Evolutionary conservation across 1,284 basidiomycete genomes (phyloP).

Genomic region (Ustilago loliicola): DNA sequence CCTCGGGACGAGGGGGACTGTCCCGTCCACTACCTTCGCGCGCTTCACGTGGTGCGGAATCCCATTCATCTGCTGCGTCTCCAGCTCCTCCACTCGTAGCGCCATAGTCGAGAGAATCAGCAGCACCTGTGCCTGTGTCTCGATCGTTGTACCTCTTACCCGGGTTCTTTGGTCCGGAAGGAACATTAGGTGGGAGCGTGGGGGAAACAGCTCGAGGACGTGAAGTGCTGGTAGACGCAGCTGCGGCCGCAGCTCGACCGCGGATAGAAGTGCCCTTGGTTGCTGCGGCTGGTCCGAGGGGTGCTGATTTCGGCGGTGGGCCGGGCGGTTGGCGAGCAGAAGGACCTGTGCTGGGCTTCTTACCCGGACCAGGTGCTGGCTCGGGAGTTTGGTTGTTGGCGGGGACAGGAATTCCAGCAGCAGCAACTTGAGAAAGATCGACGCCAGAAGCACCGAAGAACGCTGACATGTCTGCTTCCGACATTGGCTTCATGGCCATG

Average conservation of each 20-base stretch:
- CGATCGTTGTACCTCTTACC: slow-evolving; percentile 66
- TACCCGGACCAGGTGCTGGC: neutral
- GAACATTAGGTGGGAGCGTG: slow-evolving; percentile 53
- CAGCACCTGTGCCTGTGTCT: slow-evolving; percentile 59
- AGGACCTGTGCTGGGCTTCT: neutral
- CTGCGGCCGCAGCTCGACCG: slow-evolving; percentile 38
- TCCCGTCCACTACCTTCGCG: slow-evolving; percentile 17
- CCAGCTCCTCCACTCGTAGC: slow-evolving; percentile 41
- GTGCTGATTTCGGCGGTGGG: slow-evolving; percentile 24
- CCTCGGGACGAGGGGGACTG: slow-evolving; percentile 10
- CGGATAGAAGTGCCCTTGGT: slow-evolving; percentile 43
- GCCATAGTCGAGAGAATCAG: slow-evolving; percentile 67
- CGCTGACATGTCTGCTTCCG: slow-evolving; percentile 43
- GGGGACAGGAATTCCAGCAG: slow-evolving; percentile 24
- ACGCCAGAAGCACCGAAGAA: slow-evolving; percentile 48
- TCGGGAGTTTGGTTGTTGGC: slow-evolving; percentile 1
- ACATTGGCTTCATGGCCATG: slow-evolving; percentile 32
- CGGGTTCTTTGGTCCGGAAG: slow-evolving; percentile 57
- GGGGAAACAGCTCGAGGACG: slow-evolving; percentile 41
- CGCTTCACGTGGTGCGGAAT: slow-evolving; percentile 8
- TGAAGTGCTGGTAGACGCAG: slow-evolving; percentile 4
- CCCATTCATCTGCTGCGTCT: slow-evolving; percentile 27
- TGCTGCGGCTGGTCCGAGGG: slow-evolving; percentile 12
- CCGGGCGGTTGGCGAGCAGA: neutral
- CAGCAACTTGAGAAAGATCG: slow-evolving; percentile 38